phyloP scores from a whole-genome alignment of 2,329 filamentous ascomycete species.

The Hortaea sp. region DNA sequence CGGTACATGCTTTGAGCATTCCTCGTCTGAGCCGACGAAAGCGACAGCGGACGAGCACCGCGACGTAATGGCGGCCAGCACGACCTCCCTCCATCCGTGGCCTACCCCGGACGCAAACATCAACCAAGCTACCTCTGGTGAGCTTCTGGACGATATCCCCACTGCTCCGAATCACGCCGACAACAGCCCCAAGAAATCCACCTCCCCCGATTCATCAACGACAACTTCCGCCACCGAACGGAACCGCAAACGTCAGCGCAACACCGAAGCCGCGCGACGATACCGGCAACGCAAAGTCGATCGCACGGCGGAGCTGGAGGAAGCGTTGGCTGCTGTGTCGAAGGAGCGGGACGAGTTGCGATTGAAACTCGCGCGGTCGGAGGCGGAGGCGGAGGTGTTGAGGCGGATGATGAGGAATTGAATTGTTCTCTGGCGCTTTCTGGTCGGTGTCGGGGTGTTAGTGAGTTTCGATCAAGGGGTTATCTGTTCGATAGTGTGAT shows the following conservation, averaged over 20 bases:
- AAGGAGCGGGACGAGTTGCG: constrained; percentile 54
- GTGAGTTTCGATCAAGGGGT: too few species aligned
- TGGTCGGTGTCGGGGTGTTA: too few species aligned
- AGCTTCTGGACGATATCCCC: too few species aligned
- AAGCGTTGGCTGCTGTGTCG: constrained; percentile 47
- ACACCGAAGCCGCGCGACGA: constrained; percentile 61
- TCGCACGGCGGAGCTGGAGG: constrained; percentile 53
- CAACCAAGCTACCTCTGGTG: too few species aligned
- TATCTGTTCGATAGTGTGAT: too few species aligned
- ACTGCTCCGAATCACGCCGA: neutral
- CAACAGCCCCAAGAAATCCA: neutral
- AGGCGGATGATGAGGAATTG: constrained; percentile 11
- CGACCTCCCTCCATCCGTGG: too few species aligned
- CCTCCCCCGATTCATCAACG: neutral
- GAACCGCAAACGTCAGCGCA: constrained; percentile 51
- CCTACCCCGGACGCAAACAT: too few species aligned
- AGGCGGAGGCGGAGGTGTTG: constrained; percentile 55
- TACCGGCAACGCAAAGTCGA: constrained; percentile 63
- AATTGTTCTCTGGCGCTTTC: too few species aligned
- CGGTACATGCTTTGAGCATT: too few species aligned
- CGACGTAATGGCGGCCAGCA: too few species aligned
- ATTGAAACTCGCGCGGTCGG: constrained; percentile 51
- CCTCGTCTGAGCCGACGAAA: too few species aligned
- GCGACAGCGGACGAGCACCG: too few species aligned
- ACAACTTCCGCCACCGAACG: neutral